Evolutionary conservation across 305 asterid genomes (phyloP).

Genomic region (Fraxinus velutina): DNA sequence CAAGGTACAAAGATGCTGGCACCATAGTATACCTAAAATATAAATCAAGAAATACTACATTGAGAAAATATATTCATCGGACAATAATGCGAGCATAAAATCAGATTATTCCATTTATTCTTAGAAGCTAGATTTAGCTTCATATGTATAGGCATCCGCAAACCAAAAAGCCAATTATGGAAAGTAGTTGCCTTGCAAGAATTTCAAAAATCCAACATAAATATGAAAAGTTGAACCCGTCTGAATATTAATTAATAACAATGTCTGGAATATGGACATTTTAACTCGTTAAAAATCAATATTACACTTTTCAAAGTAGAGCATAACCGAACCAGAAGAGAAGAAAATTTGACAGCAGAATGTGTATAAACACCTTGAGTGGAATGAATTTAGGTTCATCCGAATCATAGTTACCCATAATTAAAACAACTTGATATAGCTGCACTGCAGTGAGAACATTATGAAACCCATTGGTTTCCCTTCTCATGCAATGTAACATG

Average conservation of each 20-base stretch:
- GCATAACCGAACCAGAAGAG: not conserved
- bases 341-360: not conserved
- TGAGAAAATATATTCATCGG: not conserved
- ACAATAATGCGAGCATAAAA: not conserved
- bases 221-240: not conserved
- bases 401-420: not conserved
- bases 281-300: not conserved
- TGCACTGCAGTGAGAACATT: not conserved
- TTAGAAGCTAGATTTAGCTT: conserved; percentile 10
- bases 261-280: not conserved
- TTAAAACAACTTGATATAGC: not conserved
- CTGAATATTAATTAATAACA: not conserved
- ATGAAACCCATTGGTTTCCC: not conserved
- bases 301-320: not conserved
- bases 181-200: not conserved
- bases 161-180: not conserved
- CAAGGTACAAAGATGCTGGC: conserved; percentile 76
- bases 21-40: conserved; percentile 78
- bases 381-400: not conserved
- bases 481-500: not conserved
- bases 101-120: not conserved
- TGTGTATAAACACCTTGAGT: not conserved
- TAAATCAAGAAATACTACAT: conserved; percentile 13
- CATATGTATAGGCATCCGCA: not conserved
- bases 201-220: not conserved